Evolutionary conservation across 176 grass and related monocot species (phyloP).

Genomic region (Oryza longistaminata): DNA sequence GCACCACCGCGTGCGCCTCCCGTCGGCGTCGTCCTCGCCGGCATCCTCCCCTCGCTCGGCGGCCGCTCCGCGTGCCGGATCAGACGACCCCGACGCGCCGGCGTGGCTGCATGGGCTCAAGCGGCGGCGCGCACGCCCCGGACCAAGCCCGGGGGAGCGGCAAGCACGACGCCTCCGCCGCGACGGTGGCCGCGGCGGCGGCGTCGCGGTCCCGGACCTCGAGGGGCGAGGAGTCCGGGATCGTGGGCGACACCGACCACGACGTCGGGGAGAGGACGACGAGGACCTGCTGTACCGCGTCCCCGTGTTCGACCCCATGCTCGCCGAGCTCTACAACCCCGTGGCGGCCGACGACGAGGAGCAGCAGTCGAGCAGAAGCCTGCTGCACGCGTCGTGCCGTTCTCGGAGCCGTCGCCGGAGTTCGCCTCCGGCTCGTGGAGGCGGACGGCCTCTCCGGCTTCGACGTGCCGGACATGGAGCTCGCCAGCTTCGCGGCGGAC

Average conservation of each 20-base stretch:
- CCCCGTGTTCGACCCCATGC: slow-evolving; percentile 68
- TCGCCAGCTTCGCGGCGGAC: slow-evolving; percentile 78
- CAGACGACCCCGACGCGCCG: slow-evolving; percentile 36
- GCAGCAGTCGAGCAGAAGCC: slow-evolving; percentile 44
- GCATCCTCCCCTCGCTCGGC: slow-evolving; percentile 8
- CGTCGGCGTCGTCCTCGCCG: slow-evolving; percentile 26
- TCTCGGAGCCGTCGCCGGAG: slow-evolving; percentile 13
- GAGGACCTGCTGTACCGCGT: slow-evolving; percentile 76
- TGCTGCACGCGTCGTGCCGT: neutral
- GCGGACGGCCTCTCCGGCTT: slow-evolving; percentile 45
- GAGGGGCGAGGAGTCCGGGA: slow-evolving; percentile 45
- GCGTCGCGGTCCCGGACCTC: slow-evolving; percentile 60
- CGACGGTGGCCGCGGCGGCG: neutral
- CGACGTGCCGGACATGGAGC: slow-evolving; percentile 72
- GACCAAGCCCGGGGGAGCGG: slow-evolving; percentile 43
- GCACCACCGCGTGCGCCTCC: slow-evolving; percentile 70
- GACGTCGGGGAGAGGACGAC: slow-evolving; percentile 38
- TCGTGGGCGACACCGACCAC: slow-evolving; percentile 24
- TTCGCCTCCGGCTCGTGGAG: slow-evolving; percentile 6
- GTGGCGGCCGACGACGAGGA: slow-evolving; percentile 32
- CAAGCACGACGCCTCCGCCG: slow-evolving; percentile 18
- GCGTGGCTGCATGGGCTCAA: slow-evolving; percentile 67
- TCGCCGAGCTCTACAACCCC: slow-evolving; percentile 66
- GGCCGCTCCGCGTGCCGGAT: neutral
- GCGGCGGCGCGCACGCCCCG: slow-evolving; percentile 78